These are phyloP conservation scores for Camelina hispida DNA, from an alignment of 345 rosid genomes.

Conservation along the genomic window DNA sequence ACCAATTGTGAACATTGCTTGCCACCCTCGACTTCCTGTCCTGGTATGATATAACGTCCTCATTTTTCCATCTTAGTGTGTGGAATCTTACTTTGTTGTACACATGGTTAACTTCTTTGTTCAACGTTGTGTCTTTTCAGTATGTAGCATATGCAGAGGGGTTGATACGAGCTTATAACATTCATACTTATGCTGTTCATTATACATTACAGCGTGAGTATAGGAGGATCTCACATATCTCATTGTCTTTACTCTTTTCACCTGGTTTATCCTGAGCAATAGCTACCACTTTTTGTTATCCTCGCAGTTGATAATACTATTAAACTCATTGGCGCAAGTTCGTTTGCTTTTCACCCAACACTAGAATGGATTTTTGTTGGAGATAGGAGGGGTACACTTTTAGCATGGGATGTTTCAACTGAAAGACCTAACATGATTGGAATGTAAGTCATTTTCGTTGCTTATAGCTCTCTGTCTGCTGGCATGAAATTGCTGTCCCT, in stretches of 20 bases:
- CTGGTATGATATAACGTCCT: constrained; percentile 55
- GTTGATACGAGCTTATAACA: constrained; percentile 94
- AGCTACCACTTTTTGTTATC: constrained; percentile 25
- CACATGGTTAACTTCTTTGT: constrained; percentile 9
- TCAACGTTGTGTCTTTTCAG: constrained; percentile 52
- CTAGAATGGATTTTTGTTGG: constrained; percentile 99
- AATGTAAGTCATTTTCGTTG: constrained; percentile 64
- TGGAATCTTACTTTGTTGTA: constrained; percentile 20
- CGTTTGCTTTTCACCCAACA: constrained; percentile 95
- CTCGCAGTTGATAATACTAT: constrained; percentile 92
- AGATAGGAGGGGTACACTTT: constrained; percentile 92
- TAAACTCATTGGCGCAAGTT: constrained; percentile 89
- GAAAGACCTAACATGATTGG: constrained; percentile 97
- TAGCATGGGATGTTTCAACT: constrained; percentile 99
- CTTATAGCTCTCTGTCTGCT: constrained; percentile 1
- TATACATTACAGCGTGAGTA: constrained; percentile 91
- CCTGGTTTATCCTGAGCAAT: constrained; percentile 25
- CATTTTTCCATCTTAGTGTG: constrained; percentile 1
- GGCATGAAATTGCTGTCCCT: background rate
- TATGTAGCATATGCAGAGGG: constrained; percentile 99
- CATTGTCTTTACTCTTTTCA: constrained; percentile 4
- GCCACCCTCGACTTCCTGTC: constrained; percentile 98
- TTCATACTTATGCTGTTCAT: constrained; percentile 87
- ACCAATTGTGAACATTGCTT: constrained; percentile 90
- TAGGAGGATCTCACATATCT: constrained; percentile 17